phyloP scores from a whole-genome alignment of 2,329 filamentous ascomycete genomes.

The Nemania sp. region DNA sequence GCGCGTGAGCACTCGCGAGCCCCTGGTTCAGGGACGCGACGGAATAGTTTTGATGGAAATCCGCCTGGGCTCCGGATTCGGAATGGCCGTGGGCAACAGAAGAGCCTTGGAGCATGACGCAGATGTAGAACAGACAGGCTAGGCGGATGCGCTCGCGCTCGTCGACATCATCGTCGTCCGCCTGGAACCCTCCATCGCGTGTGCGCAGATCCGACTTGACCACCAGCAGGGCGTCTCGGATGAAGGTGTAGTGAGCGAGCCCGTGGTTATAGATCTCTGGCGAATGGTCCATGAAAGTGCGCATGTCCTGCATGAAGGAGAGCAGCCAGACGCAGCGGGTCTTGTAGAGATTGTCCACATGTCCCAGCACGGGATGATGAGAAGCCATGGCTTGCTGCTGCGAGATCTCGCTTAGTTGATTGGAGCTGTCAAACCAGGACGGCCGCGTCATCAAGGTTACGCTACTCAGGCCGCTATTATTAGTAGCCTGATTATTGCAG shows the following conservation, averaged over 20 bases:
- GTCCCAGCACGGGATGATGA: constrained; percentile 14
- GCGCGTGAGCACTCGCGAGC: constrained; percentile 6
- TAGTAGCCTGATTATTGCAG: neutral
- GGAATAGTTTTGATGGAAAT: constrained; percentile 12
- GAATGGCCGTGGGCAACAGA: neutral
- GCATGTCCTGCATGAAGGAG: constrained; percentile 25
- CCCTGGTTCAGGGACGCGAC: constrained; percentile 12
- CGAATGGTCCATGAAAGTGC: constrained; percentile 16
- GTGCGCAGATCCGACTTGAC: constrained; percentile 10
- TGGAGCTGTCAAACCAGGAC: constrained; percentile 25
- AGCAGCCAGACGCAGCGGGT: constrained; percentile 22
- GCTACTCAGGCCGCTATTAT: constrained; percentile 1
- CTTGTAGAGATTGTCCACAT: constrained; percentile 20
- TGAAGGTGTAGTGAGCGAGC: constrained; percentile 8
- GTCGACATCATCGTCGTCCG: constrained; percentile 3
- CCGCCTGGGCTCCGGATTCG: neutral
- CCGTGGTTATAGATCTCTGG: constrained; percentile 19
- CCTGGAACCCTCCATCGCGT: constrained; percentile 3
- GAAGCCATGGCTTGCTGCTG: constrained; percentile 12
- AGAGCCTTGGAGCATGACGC: constrained; percentile 17
- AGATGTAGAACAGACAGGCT: constrained; percentile 20
- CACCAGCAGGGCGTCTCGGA: constrained; percentile 19
- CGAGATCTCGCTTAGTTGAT: constrained; percentile 22
- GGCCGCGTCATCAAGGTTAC: constrained; percentile 20
- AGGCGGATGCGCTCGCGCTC: constrained; percentile 17